Conservation (phyloP, 768 basidiomycete genomes). For the Dentipellis fragilis region DNA sequence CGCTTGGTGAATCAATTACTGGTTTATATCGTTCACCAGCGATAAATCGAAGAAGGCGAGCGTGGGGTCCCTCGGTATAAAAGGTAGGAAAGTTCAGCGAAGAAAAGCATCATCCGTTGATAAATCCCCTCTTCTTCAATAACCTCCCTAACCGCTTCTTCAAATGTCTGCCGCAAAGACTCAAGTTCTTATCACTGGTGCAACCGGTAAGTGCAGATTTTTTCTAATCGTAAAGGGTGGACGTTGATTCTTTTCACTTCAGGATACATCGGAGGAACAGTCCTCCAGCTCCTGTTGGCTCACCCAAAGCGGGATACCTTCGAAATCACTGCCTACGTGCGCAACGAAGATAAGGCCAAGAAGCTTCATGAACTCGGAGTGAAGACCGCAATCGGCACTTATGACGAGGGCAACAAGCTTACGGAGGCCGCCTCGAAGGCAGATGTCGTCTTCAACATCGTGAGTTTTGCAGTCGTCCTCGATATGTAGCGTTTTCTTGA, state of each 20-base stretch:
- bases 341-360: not conserved
- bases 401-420: not conserved
- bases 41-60: too few relatives aligned
- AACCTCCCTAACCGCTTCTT: too few relatives aligned
- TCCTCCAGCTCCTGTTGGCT: not conserved
- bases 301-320: not conserved
- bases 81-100: too few relatives aligned
- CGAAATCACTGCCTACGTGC: not conserved
- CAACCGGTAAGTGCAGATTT: slow-evolving; percentile 4
- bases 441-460: not conserved
- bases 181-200: slow-evolving; percentile 9
- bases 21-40: too few relatives aligned
- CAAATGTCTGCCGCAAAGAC: slow-evolving; percentile 4
- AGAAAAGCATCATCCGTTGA: too few relatives aligned
- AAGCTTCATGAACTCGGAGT: not conserved
- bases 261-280: not conserved
- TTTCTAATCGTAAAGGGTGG: not conserved
- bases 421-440: not conserved
- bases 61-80: too few relatives aligned
- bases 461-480: not conserved
- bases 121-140: too few relatives aligned
- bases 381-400: not conserved
- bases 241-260: slow-evolving; percentile 7
- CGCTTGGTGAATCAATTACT: too few relatives aligned
- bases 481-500: not conserved